phyloP scores from a whole-genome alignment of 192 early-diverging fungal genomes.

The Mortierella antarctica region DNA sequence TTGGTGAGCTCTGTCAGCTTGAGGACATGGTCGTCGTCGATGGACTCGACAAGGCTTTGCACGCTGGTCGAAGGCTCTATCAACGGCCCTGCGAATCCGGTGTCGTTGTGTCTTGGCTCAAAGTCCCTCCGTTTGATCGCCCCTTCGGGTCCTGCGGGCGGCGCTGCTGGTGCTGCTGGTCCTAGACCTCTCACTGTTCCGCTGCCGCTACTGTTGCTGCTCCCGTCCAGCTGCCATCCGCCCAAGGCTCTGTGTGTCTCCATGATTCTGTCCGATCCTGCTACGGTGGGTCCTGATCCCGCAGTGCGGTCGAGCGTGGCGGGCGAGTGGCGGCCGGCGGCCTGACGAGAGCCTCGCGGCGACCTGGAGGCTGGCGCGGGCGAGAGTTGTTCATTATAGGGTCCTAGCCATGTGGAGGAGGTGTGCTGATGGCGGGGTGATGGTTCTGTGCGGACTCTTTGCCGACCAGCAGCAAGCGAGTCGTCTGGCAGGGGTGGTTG shows the following conservation, averaged over 20 bases:
- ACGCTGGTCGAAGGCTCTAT: slow-evolving; percentile 47
- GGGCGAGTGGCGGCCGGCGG: slow-evolving; percentile 13
- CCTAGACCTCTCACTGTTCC: neutral
- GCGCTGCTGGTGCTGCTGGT: neutral
- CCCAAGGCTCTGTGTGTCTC: slow-evolving; percentile 18
- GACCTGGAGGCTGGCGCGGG: slow-evolving; percentile 14
- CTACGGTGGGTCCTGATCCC: neutral
- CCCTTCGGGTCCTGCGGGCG: slow-evolving; percentile 10
- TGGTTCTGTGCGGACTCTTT: slow-evolving; percentile 37
- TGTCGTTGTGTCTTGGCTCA: slow-evolving; percentile 18
- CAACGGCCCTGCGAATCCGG: neutral
- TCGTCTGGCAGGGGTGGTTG: slow-evolving; percentile 15
- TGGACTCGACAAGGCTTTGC: slow-evolving; percentile 47
- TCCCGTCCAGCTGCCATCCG: slow-evolving; percentile 20
- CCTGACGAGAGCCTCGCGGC: slow-evolving; percentile 21
- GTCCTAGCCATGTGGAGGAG: slow-evolving; percentile 43
- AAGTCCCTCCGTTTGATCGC: slow-evolving; percentile 23
- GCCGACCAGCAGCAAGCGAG: slow-evolving; percentile 18
- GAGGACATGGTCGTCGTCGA: slow-evolving; percentile 47
- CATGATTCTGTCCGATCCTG: slow-evolving; percentile 18
- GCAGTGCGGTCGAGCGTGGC: slow-evolving; percentile 5
- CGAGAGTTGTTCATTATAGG: slow-evolving; percentile 38
- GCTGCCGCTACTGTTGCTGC: slow-evolving; percentile 7
- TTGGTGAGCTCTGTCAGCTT: slow-evolving; percentile 54
- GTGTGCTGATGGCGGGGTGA: slow-evolving; percentile 37